Evolutionary conservation across 495 filamentous ascomycete species (phyloP), one percentile per base, ranked within the genome.

Genomic region (Talaromyces liani): DNA sequence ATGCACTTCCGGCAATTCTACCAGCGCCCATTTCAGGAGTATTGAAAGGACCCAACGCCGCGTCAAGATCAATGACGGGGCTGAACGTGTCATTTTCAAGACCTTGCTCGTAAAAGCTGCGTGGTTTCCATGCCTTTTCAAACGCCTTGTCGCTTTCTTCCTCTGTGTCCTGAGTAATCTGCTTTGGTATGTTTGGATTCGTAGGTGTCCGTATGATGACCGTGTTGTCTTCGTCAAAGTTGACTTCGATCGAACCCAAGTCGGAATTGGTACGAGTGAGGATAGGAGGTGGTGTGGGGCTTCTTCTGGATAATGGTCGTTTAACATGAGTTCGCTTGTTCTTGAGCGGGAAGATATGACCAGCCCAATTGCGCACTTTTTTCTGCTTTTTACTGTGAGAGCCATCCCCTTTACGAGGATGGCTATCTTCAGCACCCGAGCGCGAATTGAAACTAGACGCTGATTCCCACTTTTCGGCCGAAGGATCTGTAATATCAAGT

Each of bases 51-150:
- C 91, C 91, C 10, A 98, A 79, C n/a, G 93, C 94, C 39, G 93
- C 94, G 79, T 98, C 94, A 47, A 98, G 79, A 76, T 98, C 94
- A 60, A 98, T 93, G 64, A 96, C 85, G 5, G 89, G 90, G 67
- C 87, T 92, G 56, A 87, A 79, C 2, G 77, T 66, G 60, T 91
- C 87, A 36, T 84, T 80, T 12, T 88, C 85, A 4, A 58, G 64
- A 9, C 61, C 56, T 63, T 80, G 77, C 58, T 80, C 77, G 45
- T 80, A 74, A 64, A 80, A 75, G 57, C 76, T 78, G 62, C 75
- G 72, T 7, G 80, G 79, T 60, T 80, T 84, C 79, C 79, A 82
- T 36, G 77, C 70, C 9, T 69, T 66, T 36, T 80, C 76, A 54
- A 80, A 64, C 31, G 70, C 67, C 20, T 68, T 66, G 7, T 64